Evolutionary conservation across 163 green algal genomes (phyloP), one percentile per base, ranked within the genome.

Genomic region (Chlorella variabilis): DNA sequence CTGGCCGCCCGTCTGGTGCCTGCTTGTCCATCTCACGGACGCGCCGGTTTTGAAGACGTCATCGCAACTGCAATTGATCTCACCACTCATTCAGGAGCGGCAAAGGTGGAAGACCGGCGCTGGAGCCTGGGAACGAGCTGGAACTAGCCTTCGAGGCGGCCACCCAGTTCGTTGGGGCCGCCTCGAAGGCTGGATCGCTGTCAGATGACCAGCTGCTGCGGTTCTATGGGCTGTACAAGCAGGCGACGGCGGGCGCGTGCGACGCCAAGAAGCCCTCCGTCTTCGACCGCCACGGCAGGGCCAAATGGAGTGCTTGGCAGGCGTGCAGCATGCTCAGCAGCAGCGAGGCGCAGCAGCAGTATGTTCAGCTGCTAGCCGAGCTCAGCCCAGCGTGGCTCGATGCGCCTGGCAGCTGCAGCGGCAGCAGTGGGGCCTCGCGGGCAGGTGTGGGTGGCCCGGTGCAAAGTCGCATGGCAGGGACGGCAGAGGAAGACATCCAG

Each of bases 191-290:
- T 5, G 69, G 49, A 20, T 25, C 71, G 21, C 51, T 63, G 6
- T 70, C 86, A 59, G 48, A 71, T 1, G 39, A 29, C 11, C 62
- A 67, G 33, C 63, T 82, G 17, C 63, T 82, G 25, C 33, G 27
- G 4, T 82, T 82, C 34, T 82, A 82, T 15, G 76, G 76, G 0
- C 75, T 94, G 33, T 94, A 93, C 74, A 94, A 94, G 83, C 90
- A 94, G 70, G 90, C 85, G 2, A 92, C 87, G 4, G 80, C 56
- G 23, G 90, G 91, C 0, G 68, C 81, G 27, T 93, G 87, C 75
- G 75, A 41, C 7, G 33, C 59, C 4, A 38, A 45, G 29, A 88
- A 87, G 74, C 91, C 91, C 25, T 78, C 58, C 13, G 87, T 94
- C 33, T 93, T 90, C 69, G 85, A 94, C 67, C 29, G 82, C 27